Evolutionary conservation across 1,284 basidiomycete genomes (phyloP).

Genomic region (Grifola frondosa): DNA sequence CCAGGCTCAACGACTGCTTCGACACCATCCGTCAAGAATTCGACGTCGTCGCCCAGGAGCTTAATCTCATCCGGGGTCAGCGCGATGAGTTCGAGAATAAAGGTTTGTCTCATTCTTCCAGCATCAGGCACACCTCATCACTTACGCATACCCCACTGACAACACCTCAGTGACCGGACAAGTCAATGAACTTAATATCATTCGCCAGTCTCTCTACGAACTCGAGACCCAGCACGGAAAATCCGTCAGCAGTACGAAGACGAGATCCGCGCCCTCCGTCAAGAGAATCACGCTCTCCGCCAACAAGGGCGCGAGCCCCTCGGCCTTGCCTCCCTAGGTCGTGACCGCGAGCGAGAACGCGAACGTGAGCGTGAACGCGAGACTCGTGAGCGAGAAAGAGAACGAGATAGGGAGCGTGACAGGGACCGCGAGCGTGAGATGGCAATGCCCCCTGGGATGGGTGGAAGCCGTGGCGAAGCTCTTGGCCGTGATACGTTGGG

Average conservation of each 20-base stretch:
- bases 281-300: conserved; percentile 31
- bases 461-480: conserved; percentile 19
- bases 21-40: conserved; percentile 87
- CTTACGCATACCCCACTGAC: conserved; percentile 1
- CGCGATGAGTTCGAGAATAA: conserved; percentile 90
- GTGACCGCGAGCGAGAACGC: conserved; percentile 22
- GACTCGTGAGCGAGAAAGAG: conserved; percentile 33
- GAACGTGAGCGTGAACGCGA: conserved; percentile 22
- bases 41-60: conserved; percentile 74
- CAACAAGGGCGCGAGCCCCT: conserved; percentile 36
- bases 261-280: conserved; percentile 50
- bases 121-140: neutral
- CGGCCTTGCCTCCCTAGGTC: conserved; percentile 37
- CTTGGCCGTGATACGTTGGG: conserved; percentile 29
- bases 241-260: conserved; percentile 75
- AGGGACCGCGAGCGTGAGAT: conserved; percentile 27
- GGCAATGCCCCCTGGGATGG: conserved; percentile 14
- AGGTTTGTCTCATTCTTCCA: conserved; percentile 48
- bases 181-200: conserved; percentile 71
- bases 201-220: conserved; percentile 75
- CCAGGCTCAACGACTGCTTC: conserved; percentile 75
- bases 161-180: conserved; percentile 57
- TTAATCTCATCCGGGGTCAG: conserved; percentile 69
- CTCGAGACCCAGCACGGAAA: conserved; percentile 72
- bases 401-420: conserved; percentile 27